A percentile compares a stretch with the other conserved stretches of the same genome.
phyloP scores from a whole-genome alignment of 2,329 filamentous ascomycete species.

The Ophiostoma ulmi region DNA sequence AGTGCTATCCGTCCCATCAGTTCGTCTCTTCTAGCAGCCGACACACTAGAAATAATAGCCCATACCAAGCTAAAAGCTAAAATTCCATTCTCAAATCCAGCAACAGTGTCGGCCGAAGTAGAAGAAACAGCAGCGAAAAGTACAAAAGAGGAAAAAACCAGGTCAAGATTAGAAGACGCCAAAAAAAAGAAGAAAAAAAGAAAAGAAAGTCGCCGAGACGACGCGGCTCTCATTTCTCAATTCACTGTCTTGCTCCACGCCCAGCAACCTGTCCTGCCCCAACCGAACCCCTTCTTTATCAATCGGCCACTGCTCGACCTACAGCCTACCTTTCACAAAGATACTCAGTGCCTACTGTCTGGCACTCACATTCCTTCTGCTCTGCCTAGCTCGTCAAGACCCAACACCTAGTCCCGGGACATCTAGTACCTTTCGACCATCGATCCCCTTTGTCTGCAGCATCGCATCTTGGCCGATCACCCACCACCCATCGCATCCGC shows the following conservation, averaged over 20 bases:
- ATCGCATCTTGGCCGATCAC: background rate
- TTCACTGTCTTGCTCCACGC: background rate
- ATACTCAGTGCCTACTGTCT: background rate
- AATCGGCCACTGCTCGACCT: slow-evolving; percentile 9
- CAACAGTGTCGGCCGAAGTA: slow-evolving; percentile 9
- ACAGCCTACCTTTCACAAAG: background rate
- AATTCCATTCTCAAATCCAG: background rate
- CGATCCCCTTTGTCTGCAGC: background rate
- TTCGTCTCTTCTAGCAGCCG: background rate
- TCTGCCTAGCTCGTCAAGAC: background rate
- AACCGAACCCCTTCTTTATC: slow-evolving; percentile 15
- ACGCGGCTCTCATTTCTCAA: slow-evolving; percentile 24
- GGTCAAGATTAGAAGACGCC: slow-evolving; percentile 2
- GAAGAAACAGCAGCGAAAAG: background rate
- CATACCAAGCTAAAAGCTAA: background rate
- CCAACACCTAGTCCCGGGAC: too few species aligned
- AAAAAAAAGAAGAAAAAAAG: slow-evolving; percentile 9
- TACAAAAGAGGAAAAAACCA: slow-evolving; percentile 5
- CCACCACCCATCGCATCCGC: background rate
- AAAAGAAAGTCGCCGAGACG: slow-evolving; percentile 12
- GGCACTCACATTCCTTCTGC: background rate
- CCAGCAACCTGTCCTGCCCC: slow-evolving; percentile 9
- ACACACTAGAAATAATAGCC: background rate
- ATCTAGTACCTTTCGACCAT: background rate
- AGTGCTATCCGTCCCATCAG: background rate